Evolutionary conservation across 2,329 filamentous ascomycete species (phyloP).

Genomic region (Westerdykella sp.): DNA sequence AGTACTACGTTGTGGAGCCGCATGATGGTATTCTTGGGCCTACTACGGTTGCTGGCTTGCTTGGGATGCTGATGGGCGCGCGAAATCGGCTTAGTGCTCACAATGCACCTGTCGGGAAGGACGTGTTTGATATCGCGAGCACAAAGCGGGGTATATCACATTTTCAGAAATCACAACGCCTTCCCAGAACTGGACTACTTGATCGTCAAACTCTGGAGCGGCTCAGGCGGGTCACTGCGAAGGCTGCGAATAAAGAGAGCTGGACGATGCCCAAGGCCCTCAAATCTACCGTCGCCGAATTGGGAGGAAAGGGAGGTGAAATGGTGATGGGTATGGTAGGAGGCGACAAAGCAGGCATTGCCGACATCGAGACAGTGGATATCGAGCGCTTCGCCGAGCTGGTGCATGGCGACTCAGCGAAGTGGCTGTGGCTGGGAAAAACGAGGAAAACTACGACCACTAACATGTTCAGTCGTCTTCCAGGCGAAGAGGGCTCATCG

Average conservation of each 20-base stretch:
- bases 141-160: conserved; percentile 79
- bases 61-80: conserved; percentile 84
- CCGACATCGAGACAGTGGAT: conserved; percentile 87
- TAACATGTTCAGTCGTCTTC: conserved; percentile 38
- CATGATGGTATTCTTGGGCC: conserved; percentile 89
- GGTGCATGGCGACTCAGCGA: conserved; percentile 72
- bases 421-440: conserved; percentile 95
- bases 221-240: conserved; percentile 77
- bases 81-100: conserved; percentile 81
- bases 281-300: conserved; percentile 89
- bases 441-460: conserved; percentile 54
- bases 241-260: conserved; percentile 79
- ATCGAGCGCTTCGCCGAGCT: conserved; percentile 76
- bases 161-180: conserved; percentile 84
- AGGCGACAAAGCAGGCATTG: conserved; percentile 80
- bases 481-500: conserved; percentile 43
- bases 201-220: conserved; percentile 77
- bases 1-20: conserved; percentile 88
- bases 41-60: conserved; percentile 78
- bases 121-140: conserved; percentile 77
- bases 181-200: conserved; percentile 69
- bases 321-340: conserved; percentile 94
- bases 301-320: conserved; percentile 89
- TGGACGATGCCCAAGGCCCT: conserved; percentile 92
- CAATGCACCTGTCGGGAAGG: conserved; percentile 79